Conservation (phyloP, 192 early-diverging fungal genomes). For the Umbelopsis vinacea region DNA sequence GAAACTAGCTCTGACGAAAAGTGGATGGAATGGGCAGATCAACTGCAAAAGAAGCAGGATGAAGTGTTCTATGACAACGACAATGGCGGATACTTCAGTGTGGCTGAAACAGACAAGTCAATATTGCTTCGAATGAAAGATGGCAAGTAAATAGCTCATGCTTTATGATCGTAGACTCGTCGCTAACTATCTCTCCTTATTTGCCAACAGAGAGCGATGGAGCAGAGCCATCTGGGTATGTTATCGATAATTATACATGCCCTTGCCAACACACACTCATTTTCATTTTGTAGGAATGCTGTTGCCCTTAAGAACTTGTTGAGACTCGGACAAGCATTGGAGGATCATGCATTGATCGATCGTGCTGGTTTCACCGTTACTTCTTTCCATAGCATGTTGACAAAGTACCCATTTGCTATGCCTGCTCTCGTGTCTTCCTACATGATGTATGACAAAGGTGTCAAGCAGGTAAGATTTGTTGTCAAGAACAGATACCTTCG, state of each 20-base stretch:
- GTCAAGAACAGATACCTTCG: too few species aligned
- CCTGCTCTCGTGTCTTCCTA: constrained; percentile 45
- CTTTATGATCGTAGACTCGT: background rate
- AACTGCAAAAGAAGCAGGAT: constrained; percentile 61
- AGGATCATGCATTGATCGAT: constrained; percentile 29
- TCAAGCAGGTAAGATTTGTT: constrained; percentile 44
- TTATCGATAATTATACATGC: background rate
- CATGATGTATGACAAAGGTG: constrained; percentile 37
- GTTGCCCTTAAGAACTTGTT: constrained; percentile 59
- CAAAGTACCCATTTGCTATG: constrained; percentile 44
- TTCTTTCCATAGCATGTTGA: constrained; percentile 35
- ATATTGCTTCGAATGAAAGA: constrained; percentile 61
- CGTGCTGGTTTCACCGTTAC: constrained; percentile 42
- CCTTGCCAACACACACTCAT: background rate
- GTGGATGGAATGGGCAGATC: constrained; percentile 63
- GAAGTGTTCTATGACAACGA: constrained; percentile 59
- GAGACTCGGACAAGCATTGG: constrained; percentile 48
- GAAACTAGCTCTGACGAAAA: constrained; percentile 50
- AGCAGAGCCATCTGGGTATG: constrained; percentile 62
- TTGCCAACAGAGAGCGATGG: constrained; percentile 59
- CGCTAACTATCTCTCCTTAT: background rate
- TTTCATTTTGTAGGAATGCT: constrained; percentile 43
- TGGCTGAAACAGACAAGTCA: constrained; percentile 39
- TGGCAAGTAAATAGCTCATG: constrained; percentile 36
- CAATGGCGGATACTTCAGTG: constrained; percentile 55